Conservation (phyloP, 2,329 filamentous ascomycete genomes). For the Fusarium sp. region DNA sequence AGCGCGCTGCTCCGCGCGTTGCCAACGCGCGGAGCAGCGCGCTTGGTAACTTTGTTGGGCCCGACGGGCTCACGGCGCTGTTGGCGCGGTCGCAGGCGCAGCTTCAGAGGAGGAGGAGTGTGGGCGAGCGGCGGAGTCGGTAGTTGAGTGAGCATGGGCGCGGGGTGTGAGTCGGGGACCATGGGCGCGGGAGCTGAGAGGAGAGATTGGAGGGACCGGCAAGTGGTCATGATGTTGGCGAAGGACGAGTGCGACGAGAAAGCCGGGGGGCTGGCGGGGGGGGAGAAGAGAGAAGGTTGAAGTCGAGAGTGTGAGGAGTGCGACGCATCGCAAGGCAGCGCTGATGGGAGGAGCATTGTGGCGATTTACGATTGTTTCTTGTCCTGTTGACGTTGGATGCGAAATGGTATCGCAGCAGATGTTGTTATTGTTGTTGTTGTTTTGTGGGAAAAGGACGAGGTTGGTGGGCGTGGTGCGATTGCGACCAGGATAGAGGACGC, state of each 20-base stretch:
- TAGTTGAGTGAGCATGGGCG: constrained; percentile 50
- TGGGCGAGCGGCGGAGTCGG: constrained; percentile 66
- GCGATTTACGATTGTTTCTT: constrained; percentile 18
- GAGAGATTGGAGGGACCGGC: constrained; percentile 68
- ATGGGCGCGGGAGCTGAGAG: constrained; percentile 53
- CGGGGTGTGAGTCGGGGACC: constrained; percentile 50
- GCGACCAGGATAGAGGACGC: constrained; percentile 30
- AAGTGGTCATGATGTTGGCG: constrained; percentile 66
- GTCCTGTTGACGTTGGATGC: background rate
- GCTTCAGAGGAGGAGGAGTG: constrained; percentile 61
- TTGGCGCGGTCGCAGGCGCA: constrained; percentile 62
- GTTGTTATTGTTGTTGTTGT: constrained; percentile 28
- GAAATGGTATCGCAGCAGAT: constrained; percentile 5
- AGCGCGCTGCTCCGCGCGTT: too few relatives aligned
- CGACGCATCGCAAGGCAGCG: constrained; percentile 65
- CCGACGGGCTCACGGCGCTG: constrained; percentile 47
- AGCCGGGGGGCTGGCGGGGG: constrained; percentile 65
- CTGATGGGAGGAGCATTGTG: constrained; percentile 67
- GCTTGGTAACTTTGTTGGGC: constrained; percentile 62
- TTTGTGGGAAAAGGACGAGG: constrained; percentile 10
- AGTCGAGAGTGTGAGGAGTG: constrained; percentile 55
- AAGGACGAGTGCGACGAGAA: constrained; percentile 57
- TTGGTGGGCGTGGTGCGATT: constrained; percentile 41
- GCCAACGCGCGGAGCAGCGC: constrained; percentile 55
- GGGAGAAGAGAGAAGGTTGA: constrained; percentile 64